Percentiles rank a stretch among this genome's conserved stretches.
Conservation (phyloP, 768 basidiomycete genomes). For the Rhizopogon salebrosus region DNA sequence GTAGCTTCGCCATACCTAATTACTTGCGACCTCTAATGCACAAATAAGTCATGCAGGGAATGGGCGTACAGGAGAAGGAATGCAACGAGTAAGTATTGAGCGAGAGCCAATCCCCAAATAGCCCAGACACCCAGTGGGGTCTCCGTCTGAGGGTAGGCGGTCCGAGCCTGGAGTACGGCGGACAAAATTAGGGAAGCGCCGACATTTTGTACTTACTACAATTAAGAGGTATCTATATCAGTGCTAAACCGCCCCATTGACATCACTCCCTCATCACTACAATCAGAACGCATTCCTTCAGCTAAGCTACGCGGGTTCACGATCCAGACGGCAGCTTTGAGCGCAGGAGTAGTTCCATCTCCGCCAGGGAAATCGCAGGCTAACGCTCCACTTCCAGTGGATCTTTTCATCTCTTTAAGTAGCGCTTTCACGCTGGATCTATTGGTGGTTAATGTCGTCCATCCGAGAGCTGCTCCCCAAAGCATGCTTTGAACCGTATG, state of each 20-base stretch:
- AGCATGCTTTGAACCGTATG: constrained; percentile 76
- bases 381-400: constrained; percentile 4
- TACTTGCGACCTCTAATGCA: not conserved
- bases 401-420: constrained; percentile 55
- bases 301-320: constrained; percentile 78
- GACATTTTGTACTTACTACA: no score
- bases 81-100: no score
- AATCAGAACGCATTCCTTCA: constrained; percentile 40
- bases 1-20: constrained; percentile 1
- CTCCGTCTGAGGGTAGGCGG: no score
- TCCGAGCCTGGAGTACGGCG: no score
- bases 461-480: constrained; percentile 59
- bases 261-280: no score
- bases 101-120: no score
- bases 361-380: not conserved
- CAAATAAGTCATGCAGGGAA: not conserved
- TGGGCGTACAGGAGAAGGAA: not conserved
- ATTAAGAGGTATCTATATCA: no score
- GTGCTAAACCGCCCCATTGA: no score
- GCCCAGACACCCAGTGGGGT: no score
- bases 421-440: constrained; percentile 70
- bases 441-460: constrained; percentile 91
- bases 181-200: no score
- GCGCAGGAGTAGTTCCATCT: not conserved
- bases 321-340: constrained; percentile 56